Percentiles rank a stretch among this genome's conserved stretches.
phyloP scores from a whole-genome alignment of 148 eudicot species.

The Dysphania ambrosioides region DNA sequence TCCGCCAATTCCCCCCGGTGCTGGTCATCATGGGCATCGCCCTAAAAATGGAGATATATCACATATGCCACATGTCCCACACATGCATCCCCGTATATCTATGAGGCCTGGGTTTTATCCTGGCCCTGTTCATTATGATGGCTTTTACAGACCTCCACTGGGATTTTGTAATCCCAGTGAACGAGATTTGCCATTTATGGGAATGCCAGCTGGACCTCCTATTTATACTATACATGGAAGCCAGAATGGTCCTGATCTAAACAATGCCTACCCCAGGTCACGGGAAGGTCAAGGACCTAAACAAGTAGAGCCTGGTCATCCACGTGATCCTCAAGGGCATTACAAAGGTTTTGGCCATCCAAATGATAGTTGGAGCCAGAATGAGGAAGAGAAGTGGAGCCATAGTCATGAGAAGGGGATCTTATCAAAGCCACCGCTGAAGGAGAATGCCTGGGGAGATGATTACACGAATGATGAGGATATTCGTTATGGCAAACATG shows the following conservation, averaged over 20 bases:
- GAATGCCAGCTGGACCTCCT: slow-evolving; percentile 63
- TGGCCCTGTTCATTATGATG: slow-evolving; percentile 63
- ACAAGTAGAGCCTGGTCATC: slow-evolving; percentile 43
- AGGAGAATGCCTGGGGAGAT: slow-evolving; percentile 54
- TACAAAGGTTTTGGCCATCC: slow-evolving; percentile 47
- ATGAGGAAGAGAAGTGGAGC: slow-evolving; percentile 48
- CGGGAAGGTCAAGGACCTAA: slow-evolving; percentile 45
- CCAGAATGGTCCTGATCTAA: slow-evolving; percentile 49
- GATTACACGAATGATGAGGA: slow-evolving; percentile 42
- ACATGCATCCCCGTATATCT: slow-evolving; percentile 69
- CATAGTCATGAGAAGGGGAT: slow-evolving; percentile 40
- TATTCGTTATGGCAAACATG: slow-evolving; percentile 25
- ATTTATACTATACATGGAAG: slow-evolving; percentile 51
- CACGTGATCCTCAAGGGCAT: slow-evolving; percentile 47
- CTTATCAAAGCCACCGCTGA: slow-evolving; percentile 29
- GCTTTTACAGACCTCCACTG: slow-evolving; percentile 85
- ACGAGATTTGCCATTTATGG: slow-evolving; percentile 71
- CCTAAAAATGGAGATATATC: slow-evolving; percentile 62
- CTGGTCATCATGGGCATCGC: slow-evolving; percentile 67
- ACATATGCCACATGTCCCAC: slow-evolving; percentile 63
- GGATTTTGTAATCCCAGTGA: slow-evolving; percentile 68
- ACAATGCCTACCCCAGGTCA: slow-evolving; percentile 48
- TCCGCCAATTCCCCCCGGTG: slow-evolving; percentile 58
- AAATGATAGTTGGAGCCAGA: slow-evolving; percentile 44
- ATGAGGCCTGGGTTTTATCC: slow-evolving; percentile 85